phyloP scores from a whole-genome alignment of 768 basidiomycete genomes.

The Coprinopsis marcescibilis region DNA sequence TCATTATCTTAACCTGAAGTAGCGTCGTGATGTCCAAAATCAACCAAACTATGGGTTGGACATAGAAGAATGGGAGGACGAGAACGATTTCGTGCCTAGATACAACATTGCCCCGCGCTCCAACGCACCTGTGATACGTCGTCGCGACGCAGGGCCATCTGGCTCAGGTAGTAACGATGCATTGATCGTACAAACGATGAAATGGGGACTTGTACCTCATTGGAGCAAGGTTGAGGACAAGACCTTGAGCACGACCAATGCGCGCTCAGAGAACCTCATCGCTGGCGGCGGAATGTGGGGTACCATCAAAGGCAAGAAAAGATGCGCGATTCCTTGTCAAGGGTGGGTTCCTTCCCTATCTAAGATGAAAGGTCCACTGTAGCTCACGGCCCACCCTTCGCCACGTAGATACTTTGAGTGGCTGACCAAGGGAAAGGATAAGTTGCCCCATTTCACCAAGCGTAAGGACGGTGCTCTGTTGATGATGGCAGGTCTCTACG shows the following conservation, averaged over 20 bases:
- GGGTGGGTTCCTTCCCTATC: constrained; percentile 19
- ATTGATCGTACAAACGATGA: constrained; percentile 74
- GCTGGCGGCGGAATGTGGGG: constrained; percentile 83
- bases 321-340: constrained; percentile 79
- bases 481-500: constrained; percentile 87
- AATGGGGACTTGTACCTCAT: constrained; percentile 86
- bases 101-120: constrained; percentile 79
- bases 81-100: constrained; percentile 53
- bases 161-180: constrained; percentile 8
- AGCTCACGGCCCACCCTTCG: neutral
- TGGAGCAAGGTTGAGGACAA: constrained; percentile 75
- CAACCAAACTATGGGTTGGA: constrained; percentile 35
- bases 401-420: constrained; percentile 86
- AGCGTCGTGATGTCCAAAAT: constrained; percentile 40
- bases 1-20: constrained; percentile 3
- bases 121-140: constrained; percentile 68
- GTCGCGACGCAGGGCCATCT: constrained; percentile 24
- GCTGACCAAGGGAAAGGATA: constrained; percentile 77
- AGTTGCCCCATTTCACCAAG: constrained; percentile 78
- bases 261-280: constrained; percentile 75
- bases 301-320: constrained; percentile 70
- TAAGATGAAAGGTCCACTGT: too few relatives aligned
- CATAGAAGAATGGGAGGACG: constrained; percentile 54
- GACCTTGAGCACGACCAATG: constrained; percentile 81
- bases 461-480: constrained; percentile 59